These are phyloP conservation scores for Trichophyton mentagrophytes DNA, from an alignment of 2,329 filamentous ascomycete genomes.

Conservation along the genomic window DNA sequence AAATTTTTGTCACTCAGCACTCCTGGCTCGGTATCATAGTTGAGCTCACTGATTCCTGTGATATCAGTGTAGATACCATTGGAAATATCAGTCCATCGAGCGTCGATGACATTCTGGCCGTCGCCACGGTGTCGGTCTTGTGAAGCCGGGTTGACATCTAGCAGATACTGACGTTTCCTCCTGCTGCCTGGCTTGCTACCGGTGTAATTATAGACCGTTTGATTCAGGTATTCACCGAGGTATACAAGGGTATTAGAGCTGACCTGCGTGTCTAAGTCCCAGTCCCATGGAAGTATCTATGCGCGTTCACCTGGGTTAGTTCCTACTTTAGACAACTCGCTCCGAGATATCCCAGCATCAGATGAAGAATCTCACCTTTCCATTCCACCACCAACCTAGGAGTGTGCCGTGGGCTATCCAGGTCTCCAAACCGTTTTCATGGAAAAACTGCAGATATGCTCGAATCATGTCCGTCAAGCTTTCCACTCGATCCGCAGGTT, in stretches of 20 bases:
- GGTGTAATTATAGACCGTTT: constrained; percentile 44
- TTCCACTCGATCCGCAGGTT: constrained; percentile 53
- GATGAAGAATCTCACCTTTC: constrained; percentile 32
- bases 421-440: constrained; percentile 55
- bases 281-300: constrained; percentile 69
- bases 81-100: constrained; percentile 62
- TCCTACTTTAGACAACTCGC: neutral
- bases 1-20: constrained; percentile 69
- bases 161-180: constrained; percentile 47
- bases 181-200: constrained; percentile 26
- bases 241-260: constrained; percentile 52
- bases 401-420: constrained; percentile 80
- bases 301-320: constrained; percentile 62
- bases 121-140: constrained; percentile 49
- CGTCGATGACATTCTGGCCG: constrained; percentile 70
- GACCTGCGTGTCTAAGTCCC: constrained; percentile 72
- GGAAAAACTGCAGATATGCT: constrained; percentile 58
- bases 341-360: no score
- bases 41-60: constrained; percentile 58
- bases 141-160: constrained; percentile 65
- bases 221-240: constrained; percentile 55
- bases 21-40: constrained; percentile 47
- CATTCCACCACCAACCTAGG: constrained; percentile 83
- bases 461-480: constrained; percentile 58
- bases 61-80: constrained; percentile 78